A percentile compares a stretch with the other conserved stretches of the same genome.
These are phyloP conservation scores for Alternaria brassicae DNA, from an alignment of 2,329 filamentous ascomycete genomes.

Conservation along the genomic window DNA sequence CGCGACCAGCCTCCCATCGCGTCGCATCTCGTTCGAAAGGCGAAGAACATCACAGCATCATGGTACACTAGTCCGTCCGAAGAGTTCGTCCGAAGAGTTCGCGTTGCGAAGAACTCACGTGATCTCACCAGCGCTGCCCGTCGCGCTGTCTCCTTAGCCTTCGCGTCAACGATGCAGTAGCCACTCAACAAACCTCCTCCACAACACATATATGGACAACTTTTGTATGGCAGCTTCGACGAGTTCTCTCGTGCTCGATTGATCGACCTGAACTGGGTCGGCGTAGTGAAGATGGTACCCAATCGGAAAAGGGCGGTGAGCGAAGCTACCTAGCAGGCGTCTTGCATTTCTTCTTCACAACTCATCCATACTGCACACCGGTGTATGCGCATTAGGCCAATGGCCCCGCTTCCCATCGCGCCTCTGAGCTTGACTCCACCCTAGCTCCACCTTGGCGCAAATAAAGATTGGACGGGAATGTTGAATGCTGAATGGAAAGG, in stretches of 20 bases:
- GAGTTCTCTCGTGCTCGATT: not conserved
- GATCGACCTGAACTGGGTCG: not conserved
- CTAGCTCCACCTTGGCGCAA: slow-evolving; percentile 23
- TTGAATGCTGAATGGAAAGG: slow-evolving; percentile 18
- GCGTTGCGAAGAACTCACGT: not conserved
- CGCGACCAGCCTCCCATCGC: not conserved
- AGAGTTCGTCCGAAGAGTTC: not conserved
- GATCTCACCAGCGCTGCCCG: not conserved
- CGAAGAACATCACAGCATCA: not conserved
- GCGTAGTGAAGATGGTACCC: slow-evolving; percentile 5
- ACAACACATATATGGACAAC: not conserved
- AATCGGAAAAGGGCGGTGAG: slow-evolving; percentile 36
- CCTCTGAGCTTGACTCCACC: slow-evolving; percentile 12
- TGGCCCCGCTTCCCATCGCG: slow-evolving; percentile 5
- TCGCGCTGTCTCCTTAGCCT: not conserved
- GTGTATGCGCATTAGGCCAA: slow-evolving; percentile 6
- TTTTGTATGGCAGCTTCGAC: not conserved
- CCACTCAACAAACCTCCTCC: not conserved
- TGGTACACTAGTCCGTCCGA: not conserved
- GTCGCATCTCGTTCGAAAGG: not conserved
- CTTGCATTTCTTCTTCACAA: slow-evolving; percentile 11
- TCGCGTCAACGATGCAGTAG: not conserved
- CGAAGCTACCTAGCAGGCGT: slow-evolving; percentile 4
- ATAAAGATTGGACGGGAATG: slow-evolving; percentile 25
- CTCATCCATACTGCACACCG: slow-evolving; percentile 7